phyloP scores from a whole-genome alignment of 225 moss, liverwort and hornwort genomes.

The Physcomitrellopsis africana region DNA sequence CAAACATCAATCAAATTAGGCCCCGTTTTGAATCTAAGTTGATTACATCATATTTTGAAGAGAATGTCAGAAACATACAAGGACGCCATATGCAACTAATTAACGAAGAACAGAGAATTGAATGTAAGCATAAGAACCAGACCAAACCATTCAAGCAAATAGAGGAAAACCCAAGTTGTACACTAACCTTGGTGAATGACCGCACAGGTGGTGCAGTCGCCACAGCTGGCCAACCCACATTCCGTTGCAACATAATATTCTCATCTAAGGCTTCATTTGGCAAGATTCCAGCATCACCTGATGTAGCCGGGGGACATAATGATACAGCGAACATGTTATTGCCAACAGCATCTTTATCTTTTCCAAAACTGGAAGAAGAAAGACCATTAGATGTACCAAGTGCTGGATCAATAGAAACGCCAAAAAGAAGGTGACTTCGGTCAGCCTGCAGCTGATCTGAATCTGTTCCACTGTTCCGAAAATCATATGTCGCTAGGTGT shows the following conservation, averaged over 20 bases:
- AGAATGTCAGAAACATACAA: conserved; percentile 1
- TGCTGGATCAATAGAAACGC: conserved; percentile 77
- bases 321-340: conserved; percentile 58
- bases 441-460: conserved; percentile 76
- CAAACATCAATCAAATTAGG: neutral
- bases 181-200: conserved; percentile 79
- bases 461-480: conserved; percentile 60
- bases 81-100: neutral
- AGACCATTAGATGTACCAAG: conserved; percentile 47
- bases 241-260: conserved; percentile 60
- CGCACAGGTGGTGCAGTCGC: conserved; percentile 59
- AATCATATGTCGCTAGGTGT: conserved; percentile 49
- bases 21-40: neutral
- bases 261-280: conserved; percentile 63
- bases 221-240: conserved; percentile 54
- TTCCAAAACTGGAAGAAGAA: conserved; percentile 37
- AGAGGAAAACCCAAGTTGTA: conserved; percentile 14
- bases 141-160: conserved; percentile 16
- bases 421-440: conserved; percentile 67
- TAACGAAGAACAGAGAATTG: neutral
- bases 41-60: neutral
- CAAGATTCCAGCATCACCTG: conserved; percentile 60
- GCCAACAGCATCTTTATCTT: conserved; percentile 56
- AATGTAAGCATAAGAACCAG: neutral
- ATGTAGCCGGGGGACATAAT: conserved; percentile 52